Conservation (phyloP, 805 yeast species). For the Pichia sporocuriosa region DNA sequence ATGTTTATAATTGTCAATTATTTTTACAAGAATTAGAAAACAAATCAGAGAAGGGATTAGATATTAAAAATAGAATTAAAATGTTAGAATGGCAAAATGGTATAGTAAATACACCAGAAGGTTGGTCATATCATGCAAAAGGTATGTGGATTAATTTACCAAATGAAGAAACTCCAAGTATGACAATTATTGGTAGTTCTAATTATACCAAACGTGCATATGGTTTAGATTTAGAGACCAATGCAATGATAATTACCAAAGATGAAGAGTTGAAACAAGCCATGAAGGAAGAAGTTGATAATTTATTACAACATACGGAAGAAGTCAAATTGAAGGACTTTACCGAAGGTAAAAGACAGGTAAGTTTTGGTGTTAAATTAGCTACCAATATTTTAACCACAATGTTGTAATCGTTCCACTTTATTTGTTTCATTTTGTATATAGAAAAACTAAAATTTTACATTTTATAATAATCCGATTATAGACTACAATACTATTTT, state of each 20-base stretch:
- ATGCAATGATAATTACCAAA: conserved; percentile 70
- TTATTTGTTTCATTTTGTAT: not conserved
- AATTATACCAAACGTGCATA: conserved; percentile 91
- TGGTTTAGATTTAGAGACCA: conserved; percentile 79
- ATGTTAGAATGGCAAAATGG: conserved; percentile 87
- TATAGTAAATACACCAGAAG: conserved; percentile 66
- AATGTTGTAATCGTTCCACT: conserved; percentile 29
- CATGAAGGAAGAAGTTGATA: conserved; percentile 58
- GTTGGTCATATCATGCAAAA: conserved; percentile 98
- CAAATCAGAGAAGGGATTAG: conserved; percentile 18
- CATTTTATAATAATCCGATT: not conserved
- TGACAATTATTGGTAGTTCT: conserved; percentile 86
- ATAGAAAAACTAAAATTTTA: not conserved
- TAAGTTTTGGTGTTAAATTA: conserved; percentile 55
- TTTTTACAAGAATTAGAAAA: conserved; percentile 48
- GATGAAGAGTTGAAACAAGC: conserved; percentile 49
- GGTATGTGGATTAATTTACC: conserved; percentile 81
- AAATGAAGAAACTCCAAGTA: conserved; percentile 49
- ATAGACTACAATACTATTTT: too few relatives aligned
- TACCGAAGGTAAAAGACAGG: conserved; percentile 51
- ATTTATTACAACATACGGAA: conserved; percentile 48
- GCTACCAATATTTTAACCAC: conserved; percentile 62
- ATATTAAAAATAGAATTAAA: conserved; percentile 34
- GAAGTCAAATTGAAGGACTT: conserved; percentile 56
- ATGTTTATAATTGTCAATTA: conserved; percentile 62